phyloP scores from a whole-genome alignment of 441 rosid genomes.

The Euphorbia celastroides region DNA sequence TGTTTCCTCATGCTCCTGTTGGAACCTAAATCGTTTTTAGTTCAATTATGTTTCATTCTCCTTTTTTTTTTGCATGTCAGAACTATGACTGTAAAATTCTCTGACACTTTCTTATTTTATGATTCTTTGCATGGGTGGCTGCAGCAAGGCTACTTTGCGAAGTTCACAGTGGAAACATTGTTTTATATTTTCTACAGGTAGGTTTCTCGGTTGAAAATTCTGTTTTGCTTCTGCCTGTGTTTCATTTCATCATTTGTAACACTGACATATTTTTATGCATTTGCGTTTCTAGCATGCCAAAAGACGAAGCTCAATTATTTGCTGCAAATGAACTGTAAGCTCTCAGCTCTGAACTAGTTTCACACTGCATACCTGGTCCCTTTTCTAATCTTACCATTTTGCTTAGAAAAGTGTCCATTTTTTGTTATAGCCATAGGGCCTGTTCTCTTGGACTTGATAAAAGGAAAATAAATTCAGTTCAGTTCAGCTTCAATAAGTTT shows the following conservation, averaged over 20 bases:
- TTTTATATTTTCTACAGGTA: slow-evolving; percentile 92
- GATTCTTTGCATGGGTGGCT: slow-evolving; percentile 23
- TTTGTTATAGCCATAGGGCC: background rate
- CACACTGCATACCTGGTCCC: background rate
- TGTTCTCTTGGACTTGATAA: too few species aligned
- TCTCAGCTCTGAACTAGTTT: slow-evolving; percentile 4
- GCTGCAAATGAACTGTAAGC: slow-evolving; percentile 97
- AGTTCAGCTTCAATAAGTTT: too few species aligned
- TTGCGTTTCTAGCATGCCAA: slow-evolving; percentile 70
- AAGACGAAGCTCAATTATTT: slow-evolving; percentile 87
- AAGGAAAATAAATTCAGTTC: too few species aligned
- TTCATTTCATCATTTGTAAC: background rate
- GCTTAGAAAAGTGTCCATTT: background rate
- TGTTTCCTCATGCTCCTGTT: slow-evolving; percentile 6
- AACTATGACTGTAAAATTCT: background rate
- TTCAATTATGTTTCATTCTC: background rate
- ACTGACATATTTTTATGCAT: background rate
- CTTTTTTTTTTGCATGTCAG: background rate
- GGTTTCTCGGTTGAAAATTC: slow-evolving; percentile 8
- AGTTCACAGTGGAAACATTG: slow-evolving; percentile 64
- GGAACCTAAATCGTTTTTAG: background rate
- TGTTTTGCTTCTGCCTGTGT: background rate
- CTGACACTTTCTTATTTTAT: background rate
- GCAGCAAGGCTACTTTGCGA: slow-evolving; percentile 82
- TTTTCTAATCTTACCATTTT: background rate